Percentiles rank a stretch among this genome's conserved stretches.
These are phyloP conservation scores for Termitomyces sp. DNA, from an alignment of 768 basidiomycete species.

Conservation along the genomic window DNA sequence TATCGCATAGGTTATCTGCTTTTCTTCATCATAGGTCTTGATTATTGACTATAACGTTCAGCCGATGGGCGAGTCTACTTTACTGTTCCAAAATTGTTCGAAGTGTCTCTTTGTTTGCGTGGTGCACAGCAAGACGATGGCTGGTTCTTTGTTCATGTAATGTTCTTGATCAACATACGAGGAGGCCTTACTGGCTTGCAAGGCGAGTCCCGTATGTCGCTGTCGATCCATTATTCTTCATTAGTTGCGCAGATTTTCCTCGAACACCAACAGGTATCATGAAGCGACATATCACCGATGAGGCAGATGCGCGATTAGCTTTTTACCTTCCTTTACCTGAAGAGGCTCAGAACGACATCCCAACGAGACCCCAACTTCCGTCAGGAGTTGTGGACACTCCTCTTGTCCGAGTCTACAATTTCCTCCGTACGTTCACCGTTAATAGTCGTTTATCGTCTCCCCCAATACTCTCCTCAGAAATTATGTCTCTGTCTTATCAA, in stretches of 20 bases:
- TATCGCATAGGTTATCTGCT: slow-evolving; percentile 55
- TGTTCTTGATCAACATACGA: slow-evolving; percentile 70
- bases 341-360: slow-evolving; percentile 36
- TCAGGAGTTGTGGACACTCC: slow-evolving; percentile 74
- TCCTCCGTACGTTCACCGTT: slow-evolving; percentile 64
- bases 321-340: slow-evolving; percentile 56
- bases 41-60: slow-evolving; percentile 21
- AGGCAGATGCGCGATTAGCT: slow-evolving; percentile 66
- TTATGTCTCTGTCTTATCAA: slow-evolving; percentile 91
- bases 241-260: slow-evolving; percentile 59
- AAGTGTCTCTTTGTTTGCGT: slow-evolving; percentile 68
- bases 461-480: slow-evolving; percentile 49
- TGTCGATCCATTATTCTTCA: background rate
- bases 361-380: slow-evolving; percentile 50
- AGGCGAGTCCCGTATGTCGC: slow-evolving; percentile 37
- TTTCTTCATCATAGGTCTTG: background rate
- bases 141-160: slow-evolving; percentile 84
- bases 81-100: slow-evolving; percentile 68
- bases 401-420: slow-evolving; percentile 81
- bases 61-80: slow-evolving; percentile 81
- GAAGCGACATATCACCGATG: slow-evolving; percentile 66
- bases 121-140: slow-evolving; percentile 68
- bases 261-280: slow-evolving; percentile 59
- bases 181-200: slow-evolving; percentile 72
- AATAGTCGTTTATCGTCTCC: background rate